Conservation (phyloP, 768 basidiomycete species). For the Auricularia sp. region DNA sequence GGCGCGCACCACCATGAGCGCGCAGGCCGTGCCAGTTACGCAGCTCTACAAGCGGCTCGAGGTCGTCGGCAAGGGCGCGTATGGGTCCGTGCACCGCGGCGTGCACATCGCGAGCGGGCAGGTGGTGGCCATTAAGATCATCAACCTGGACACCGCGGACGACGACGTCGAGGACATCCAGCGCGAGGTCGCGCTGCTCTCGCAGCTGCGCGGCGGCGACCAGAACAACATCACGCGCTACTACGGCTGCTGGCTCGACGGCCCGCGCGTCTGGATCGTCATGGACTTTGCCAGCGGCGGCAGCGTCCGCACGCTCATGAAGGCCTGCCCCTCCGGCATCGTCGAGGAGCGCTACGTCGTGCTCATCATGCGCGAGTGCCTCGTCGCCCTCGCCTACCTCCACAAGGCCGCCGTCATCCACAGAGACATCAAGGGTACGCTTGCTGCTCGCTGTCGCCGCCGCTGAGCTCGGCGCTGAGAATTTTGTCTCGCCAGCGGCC, state of each 20-base stretch:
- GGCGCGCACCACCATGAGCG: constrained; percentile 1
- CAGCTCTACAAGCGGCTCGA: constrained; percentile 79
- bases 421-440: constrained; percentile 76
- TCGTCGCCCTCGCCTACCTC: constrained; percentile 78
- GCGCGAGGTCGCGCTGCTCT: constrained; percentile 86
- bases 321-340: constrained; percentile 61
- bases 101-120: constrained; percentile 75
- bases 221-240: constrained; percentile 86
- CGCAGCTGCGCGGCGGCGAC: constrained; percentile 73
- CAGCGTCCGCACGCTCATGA: constrained; percentile 87
- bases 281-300: constrained; percentile 98
- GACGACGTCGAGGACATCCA: constrained; percentile 97
- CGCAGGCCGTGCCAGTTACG: constrained; percentile 10
- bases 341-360: constrained; percentile 87
- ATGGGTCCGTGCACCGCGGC: constrained; percentile 92
- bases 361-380: constrained; percentile 81
- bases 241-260: constrained; percentile 92
- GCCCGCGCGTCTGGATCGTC: constrained; percentile 94
- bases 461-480: no score
- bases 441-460: no score
- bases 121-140: constrained; percentile 94
- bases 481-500: constrained; percentile 42
- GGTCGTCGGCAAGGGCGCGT: constrained; percentile 91
- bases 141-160: constrained; percentile 92
- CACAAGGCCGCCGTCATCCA: constrained; percentile 94